phyloP scores from a whole-genome alignment of 2,329 filamentous ascomycete genomes.

The Fusarium musae region DNA sequence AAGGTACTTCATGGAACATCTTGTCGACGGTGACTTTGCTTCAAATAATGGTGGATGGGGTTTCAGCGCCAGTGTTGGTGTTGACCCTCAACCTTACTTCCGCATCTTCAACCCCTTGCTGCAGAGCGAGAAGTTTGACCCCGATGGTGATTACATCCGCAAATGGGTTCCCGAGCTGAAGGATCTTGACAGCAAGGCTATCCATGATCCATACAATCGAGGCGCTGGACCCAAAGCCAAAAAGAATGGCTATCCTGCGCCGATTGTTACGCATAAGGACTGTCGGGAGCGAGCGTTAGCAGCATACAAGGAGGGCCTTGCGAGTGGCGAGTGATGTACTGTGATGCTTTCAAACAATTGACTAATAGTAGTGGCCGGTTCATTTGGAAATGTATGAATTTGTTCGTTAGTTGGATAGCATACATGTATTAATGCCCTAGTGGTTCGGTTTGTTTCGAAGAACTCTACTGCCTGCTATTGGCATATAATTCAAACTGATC shows the following conservation, averaged over 20 bases:
- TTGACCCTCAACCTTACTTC: slow-evolving; percentile 91
- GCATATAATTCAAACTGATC: background rate
- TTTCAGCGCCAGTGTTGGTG: slow-evolving; percentile 71
- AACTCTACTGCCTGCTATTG: background rate
- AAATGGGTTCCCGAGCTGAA: slow-evolving; percentile 83
- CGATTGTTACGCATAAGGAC: slow-evolving; percentile 79
- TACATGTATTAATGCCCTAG: background rate
- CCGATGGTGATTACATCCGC: slow-evolving; percentile 80
- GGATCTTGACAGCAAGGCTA: slow-evolving; percentile 70
- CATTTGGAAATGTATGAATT: background rate
- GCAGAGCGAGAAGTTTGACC: slow-evolving; percentile 89
- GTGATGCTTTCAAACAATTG: background rate
- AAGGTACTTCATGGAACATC: slow-evolving; percentile 82
- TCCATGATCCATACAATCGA: slow-evolving; percentile 83
- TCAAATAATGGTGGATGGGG: slow-evolving; percentile 77
- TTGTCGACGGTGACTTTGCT: slow-evolving; percentile 83
- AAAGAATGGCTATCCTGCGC: slow-evolving; percentile 77
- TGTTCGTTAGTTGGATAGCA: background rate
- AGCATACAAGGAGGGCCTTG: slow-evolving; percentile 71
- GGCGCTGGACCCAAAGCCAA: slow-evolving; percentile 68
- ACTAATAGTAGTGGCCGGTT: background rate
- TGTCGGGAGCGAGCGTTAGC: slow-evolving; percentile 73
- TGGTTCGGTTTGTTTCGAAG: background rate
- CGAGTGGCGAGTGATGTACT: slow-evolving; percentile 42
- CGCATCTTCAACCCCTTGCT: slow-evolving; percentile 87